Percentiles rank a stretch among this genome's conserved stretches.
phyloP scores from a whole-genome alignment of 495 filamentous ascomycete genomes.

The Lasiosphaeria hispida region DNA sequence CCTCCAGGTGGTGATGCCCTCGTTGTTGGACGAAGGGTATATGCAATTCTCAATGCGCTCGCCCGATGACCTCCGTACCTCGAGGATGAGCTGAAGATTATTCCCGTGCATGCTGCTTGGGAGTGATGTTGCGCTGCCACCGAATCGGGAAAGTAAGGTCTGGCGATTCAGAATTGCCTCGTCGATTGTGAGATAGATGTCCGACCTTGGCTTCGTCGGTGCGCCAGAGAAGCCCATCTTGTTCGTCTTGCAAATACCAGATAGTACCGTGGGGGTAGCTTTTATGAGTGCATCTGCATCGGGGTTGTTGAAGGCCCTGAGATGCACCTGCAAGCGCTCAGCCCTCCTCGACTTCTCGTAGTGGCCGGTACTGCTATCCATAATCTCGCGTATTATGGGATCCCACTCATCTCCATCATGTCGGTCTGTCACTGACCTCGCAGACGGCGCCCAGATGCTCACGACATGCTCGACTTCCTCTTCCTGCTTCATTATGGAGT shows the following conservation, averaged over 20 bases:
- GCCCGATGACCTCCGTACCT: slow-evolving; percentile 74
- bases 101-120: slow-evolving; percentile 57
- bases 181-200: slow-evolving; percentile 88
- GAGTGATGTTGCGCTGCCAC: slow-evolving; percentile 70
- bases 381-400: slow-evolving; percentile 67
- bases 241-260: slow-evolving; percentile 71
- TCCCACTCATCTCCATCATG: slow-evolving; percentile 70
- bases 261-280: slow-evolving; percentile 82
- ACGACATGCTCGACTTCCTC: slow-evolving; percentile 74
- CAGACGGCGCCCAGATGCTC: slow-evolving; percentile 70
- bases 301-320: slow-evolving; percentile 69
- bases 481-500: slow-evolving; percentile 70
- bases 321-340: slow-evolving; percentile 70
- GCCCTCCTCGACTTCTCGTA: slow-evolving; percentile 69
- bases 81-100: slow-evolving; percentile 85
- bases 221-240: slow-evolving; percentile 96
- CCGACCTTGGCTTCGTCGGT: slow-evolving; percentile 79
- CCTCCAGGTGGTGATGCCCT: slow-evolving; percentile 77
- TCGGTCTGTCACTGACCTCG: slow-evolving; percentile 43
- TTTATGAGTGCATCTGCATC: slow-evolving; percentile 79
- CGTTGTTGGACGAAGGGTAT: slow-evolving; percentile 75
- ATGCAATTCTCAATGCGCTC: slow-evolving; percentile 84
- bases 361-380: slow-evolving; percentile 66
- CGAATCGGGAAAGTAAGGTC: slow-evolving; percentile 74
- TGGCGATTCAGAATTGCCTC: slow-evolving; percentile 72